A percentile compares a stretch with the other conserved stretches of the same genome.
Conservation (phyloP, 495 filamentous ascomycete genomes). For the Penicillium maclennaniae region DNA sequence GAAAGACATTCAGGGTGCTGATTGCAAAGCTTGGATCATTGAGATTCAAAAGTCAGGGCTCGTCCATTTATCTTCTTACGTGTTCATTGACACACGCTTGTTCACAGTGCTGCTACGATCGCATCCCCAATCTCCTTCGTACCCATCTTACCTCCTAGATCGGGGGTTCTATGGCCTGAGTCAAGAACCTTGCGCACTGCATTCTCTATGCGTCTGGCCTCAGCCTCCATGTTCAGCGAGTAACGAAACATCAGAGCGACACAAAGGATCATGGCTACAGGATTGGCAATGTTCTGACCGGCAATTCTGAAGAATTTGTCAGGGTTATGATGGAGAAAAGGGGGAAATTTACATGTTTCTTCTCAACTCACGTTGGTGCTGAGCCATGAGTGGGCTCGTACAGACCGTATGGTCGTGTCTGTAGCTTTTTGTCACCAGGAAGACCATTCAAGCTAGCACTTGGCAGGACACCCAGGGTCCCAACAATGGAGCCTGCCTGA, state of each 20-base stretch:
- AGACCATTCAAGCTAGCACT: conserved; percentile 48
- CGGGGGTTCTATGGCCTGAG: conserved; percentile 65
- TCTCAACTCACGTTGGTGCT: conserved; percentile 33
- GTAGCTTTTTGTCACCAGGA: conserved; percentile 30
- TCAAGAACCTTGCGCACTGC: conserved; percentile 79
- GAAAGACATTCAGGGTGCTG: background rate
- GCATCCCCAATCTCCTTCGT: conserved; percentile 84
- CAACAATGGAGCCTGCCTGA: conserved; percentile 46
- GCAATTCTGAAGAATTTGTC: conserved; percentile 26
- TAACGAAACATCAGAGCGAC: conserved; percentile 92
- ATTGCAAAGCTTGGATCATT: background rate
- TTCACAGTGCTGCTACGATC: conserved; percentile 64
- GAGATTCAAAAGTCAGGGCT: no score
- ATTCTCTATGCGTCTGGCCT: conserved; percentile 71
- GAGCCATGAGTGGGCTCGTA: conserved; percentile 45
- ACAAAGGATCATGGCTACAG: conserved; percentile 77
- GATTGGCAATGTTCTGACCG: conserved; percentile 51
- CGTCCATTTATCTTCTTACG: background rate
- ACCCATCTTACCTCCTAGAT: conserved; percentile 68
- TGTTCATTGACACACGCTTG: conserved; percentile 23
- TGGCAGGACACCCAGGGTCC: conserved; percentile 47
- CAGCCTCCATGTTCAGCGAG: conserved; percentile 69
- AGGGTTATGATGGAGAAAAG: background rate
- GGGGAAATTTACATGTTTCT: background rate
- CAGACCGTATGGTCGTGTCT: conserved; percentile 35